phyloP scores from a whole-genome alignment of 768 basidiomycete genomes.

The Cyathus striatus region DNA sequence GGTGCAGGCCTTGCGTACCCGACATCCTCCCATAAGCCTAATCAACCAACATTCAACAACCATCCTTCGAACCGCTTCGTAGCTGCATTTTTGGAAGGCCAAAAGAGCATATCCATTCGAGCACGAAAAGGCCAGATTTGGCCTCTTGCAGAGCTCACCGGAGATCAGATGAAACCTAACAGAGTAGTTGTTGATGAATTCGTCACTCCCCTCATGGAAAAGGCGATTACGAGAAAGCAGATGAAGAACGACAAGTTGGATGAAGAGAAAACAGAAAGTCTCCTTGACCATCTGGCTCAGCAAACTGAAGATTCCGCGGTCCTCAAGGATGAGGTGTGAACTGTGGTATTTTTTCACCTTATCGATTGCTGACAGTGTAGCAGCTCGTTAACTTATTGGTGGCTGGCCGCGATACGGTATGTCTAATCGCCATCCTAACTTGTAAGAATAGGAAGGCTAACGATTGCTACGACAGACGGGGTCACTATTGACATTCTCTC shows the following conservation, averaged over 20 bases:
- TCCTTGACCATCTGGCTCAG: constrained; percentile 46
- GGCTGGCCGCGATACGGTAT: constrained; percentile 53
- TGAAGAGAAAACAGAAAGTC: constrained; percentile 10
- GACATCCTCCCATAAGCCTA: constrained; percentile 7
- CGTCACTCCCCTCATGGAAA: constrained; percentile 9
- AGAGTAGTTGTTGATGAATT: constrained; percentile 8
- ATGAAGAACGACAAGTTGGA: constrained; percentile 1
- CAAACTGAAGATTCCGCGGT: constrained; percentile 35
- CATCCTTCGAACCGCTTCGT: constrained; percentile 10
- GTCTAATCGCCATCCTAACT: constrained; percentile 9
- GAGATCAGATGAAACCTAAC: constrained; percentile 6
- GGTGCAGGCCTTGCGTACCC: constrained; percentile 46
- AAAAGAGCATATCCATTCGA: constrained; percentile 1
- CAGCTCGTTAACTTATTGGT: constrained; percentile 46
- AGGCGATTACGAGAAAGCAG: constrained; percentile 7
- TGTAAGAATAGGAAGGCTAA: too few relatives aligned
- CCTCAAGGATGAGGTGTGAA: constrained; percentile 34
- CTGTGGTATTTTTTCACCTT: not conserved
- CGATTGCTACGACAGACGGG: constrained; percentile 31
- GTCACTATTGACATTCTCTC: constrained; percentile 31
- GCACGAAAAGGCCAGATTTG: constrained; percentile 21
- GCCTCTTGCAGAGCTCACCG: constrained; percentile 22
- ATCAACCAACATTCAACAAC: constrained; percentile 10
- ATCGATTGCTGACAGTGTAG: not conserved
- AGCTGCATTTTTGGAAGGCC: constrained; percentile 6